Conservation (phyloP, 2,329 filamentous ascomycete species). For the Bipolaris bicolor region DNA sequence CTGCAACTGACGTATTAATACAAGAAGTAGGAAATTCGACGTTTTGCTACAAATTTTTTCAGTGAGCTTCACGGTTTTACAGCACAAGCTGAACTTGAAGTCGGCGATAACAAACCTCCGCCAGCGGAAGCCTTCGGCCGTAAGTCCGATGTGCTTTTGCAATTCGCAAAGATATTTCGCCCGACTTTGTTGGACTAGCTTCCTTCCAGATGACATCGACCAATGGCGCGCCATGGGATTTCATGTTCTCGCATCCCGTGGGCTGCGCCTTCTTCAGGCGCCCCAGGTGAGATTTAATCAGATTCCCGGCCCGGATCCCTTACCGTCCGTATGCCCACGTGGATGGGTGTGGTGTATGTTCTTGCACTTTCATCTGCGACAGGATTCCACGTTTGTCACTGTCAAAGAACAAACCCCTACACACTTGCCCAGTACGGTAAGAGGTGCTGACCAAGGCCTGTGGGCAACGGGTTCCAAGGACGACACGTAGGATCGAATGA, state of each 20-base stretch:
- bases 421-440: not conserved
- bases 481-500: not conserved
- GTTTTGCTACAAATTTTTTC: not conserved
- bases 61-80: not conserved
- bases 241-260: not conserved
- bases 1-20: not conserved
- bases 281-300: not conserved
- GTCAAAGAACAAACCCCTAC: not conserved
- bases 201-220: not conserved
- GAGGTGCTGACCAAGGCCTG: not conserved
- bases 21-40: not conserved
- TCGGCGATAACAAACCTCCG: not conserved
- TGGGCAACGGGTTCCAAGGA: not conserved
- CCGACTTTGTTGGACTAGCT: not conserved
- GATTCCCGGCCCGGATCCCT: constrained; percentile 4
- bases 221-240: constrained; percentile 5
- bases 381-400: too few relatives aligned
- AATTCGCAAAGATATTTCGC: not conserved
- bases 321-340: not conserved
- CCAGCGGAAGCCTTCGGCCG: constrained; percentile 4
- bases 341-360: not conserved
- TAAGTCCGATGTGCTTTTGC: not conserved
- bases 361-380: not conserved
- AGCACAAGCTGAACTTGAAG: not conserved
- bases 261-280: constrained; percentile 1